Base-by-base conservation (phyloP, 208 protist genomes). In the Crithidia bombi region DNA sequence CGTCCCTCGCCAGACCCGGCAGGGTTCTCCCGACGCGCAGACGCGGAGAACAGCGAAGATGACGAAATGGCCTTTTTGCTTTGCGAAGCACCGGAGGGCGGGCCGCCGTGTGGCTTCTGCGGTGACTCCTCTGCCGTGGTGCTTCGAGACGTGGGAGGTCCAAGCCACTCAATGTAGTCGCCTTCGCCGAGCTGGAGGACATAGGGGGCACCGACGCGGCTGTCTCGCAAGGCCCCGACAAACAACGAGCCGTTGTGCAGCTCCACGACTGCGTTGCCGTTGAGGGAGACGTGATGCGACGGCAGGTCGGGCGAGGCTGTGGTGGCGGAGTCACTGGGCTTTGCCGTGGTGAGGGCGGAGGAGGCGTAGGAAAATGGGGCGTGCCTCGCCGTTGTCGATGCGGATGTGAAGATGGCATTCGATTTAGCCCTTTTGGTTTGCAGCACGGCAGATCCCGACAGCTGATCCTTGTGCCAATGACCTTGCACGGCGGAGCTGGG, bases 121-220 rank as follows among this genome's bases (percentile, higher is more conserved):
- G 7, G 14, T 56, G 15, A 1, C 28, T 15, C 15, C 28, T 36
- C 19, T 32, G 32, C 0, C 39, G 41, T 3, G 10, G 33, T 35
- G n/a, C 38, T 19, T 9, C 46, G 7, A 9, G 32, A 15, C 10
- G 21, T 33, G 4, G 49, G 11, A 10, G 63, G 28, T 28, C 65
- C 59, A 7, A 83, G 62, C 84, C 87, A 90, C 67, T 90, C 83
- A 5, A 93, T 68, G 39, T 78, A 77, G 65, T 90, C 87, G 7
- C 79, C 76, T 17, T 74, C 77, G 0, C 75, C 51, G 30, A 90
- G 72, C 32, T 78, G 73, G 5, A 90, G 55, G 64, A 81, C 56
- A 61, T 80, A 64, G 33, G 75, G 55, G 33, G 61, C 35, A 36
- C 43, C 35, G 3, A 64, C 51, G 9, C 69, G 65, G 17, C 77